Evolutionary conservation across 2,329 filamentous ascomycete species (phyloP).

Genomic region (Claviceps pazoutovae): DNA sequence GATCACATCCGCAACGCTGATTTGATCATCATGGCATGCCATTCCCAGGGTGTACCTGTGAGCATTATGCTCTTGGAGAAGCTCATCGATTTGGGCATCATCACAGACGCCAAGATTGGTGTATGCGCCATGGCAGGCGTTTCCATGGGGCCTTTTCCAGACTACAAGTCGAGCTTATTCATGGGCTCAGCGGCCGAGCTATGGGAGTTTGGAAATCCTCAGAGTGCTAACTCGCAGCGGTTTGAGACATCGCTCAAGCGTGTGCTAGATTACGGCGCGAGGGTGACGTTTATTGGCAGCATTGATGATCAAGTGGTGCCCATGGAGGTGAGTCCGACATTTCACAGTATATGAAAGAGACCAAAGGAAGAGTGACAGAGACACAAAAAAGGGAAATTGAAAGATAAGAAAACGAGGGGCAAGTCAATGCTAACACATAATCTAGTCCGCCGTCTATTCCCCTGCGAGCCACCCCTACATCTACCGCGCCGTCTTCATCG

Average conservation of each 20-base stretch:
- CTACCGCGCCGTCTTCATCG: constrained; percentile 89
- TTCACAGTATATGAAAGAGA: no score
- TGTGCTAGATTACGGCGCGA: constrained; percentile 63
- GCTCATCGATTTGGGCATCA: constrained; percentile 76
- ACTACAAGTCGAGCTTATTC: constrained; percentile 80
- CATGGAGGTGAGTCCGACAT: constrained; percentile 49
- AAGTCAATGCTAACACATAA: not conserved
- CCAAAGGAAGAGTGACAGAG: not conserved
- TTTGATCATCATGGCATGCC: constrained; percentile 81
- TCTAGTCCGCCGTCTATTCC: constrained; percentile 70
- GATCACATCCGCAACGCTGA: constrained; percentile 79
- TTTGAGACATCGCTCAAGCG: constrained; percentile 65
- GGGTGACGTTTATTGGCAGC: constrained; percentile 79
- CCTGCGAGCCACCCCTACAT: constrained; percentile 83
- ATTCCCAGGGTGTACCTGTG: constrained; percentile 92
- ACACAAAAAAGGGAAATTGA: not conserved
- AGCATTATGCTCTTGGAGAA: constrained; percentile 86
- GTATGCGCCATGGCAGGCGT: constrained; percentile 87
- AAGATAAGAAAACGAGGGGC: not conserved
- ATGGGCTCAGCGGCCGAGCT: constrained; percentile 87
- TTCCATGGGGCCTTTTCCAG: constrained; percentile 80
- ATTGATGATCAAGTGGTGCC: constrained; percentile 96
- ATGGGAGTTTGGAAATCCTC: constrained; percentile 79
- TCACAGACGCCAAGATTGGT: constrained; percentile 63
- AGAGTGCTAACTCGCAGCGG: constrained; percentile 68